Percentiles rank a stretch among this genome's conserved stretches.
Evolutionary conservation across 768 basidiomycete species (phyloP).

Genomic region (Tylopilus felleus): DNA sequence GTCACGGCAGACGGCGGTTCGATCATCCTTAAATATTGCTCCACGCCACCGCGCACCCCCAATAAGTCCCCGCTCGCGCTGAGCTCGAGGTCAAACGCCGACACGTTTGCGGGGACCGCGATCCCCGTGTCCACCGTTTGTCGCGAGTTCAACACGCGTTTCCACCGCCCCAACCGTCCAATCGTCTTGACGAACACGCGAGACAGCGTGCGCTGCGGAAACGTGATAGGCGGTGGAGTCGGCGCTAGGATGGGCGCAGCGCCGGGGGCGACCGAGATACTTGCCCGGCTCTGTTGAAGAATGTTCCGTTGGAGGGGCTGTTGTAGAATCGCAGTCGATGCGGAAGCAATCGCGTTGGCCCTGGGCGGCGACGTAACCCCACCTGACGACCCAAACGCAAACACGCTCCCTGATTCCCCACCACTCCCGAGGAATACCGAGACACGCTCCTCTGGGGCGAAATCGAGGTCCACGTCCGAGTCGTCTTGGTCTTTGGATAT

Average conservation of each 20-base stretch:
- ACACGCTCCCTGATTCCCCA: constrained; percentile 46
- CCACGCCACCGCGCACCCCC: constrained; percentile 58
- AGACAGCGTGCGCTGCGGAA: constrained; percentile 64
- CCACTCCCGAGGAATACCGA: constrained; percentile 34
- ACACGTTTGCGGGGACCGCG: constrained; percentile 45
- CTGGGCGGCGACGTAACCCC: constrained; percentile 33
- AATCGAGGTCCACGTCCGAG: constrained; percentile 77
- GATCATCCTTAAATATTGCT: constrained; percentile 61
- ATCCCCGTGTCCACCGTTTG: constrained; percentile 35
- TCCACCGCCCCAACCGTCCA: constrained; percentile 79
- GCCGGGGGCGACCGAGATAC: constrained; percentile 27
- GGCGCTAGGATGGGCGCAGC: constrained; percentile 21
- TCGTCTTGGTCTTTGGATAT: constrained; percentile 48
- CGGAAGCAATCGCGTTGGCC: constrained; percentile 48
- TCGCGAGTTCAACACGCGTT: constrained; percentile 63
- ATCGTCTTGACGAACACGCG: constrained; percentile 79
- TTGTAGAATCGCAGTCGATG: constrained; percentile 61
- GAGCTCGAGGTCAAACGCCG: constrained; percentile 69
- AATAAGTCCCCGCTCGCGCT: constrained; percentile 60
- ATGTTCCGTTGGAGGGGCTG: constrained; percentile 56
- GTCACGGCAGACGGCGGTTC: constrained; percentile 33
- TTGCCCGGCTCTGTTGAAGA: constrained; percentile 42
- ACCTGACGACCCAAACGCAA: constrained; percentile 29
- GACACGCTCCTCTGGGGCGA: constrained; percentile 50
- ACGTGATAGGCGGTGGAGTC: constrained; percentile 37